These are phyloP conservation scores for Vitis hybrid DNA, from an alignment of 177 flowering plant genomes.

Conservation along the genomic window DNA sequence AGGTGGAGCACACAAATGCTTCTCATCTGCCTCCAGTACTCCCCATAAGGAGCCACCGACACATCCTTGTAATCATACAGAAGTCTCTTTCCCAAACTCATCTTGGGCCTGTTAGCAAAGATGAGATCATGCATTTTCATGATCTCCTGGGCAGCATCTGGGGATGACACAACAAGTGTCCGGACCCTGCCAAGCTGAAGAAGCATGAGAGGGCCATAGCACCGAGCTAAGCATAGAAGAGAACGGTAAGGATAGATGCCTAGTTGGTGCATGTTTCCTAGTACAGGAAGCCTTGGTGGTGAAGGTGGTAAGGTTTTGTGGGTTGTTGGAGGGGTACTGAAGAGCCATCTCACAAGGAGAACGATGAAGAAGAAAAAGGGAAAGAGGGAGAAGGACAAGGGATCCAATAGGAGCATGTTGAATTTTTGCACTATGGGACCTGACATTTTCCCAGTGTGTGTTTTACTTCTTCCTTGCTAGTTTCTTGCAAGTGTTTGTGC, in stretches of 20 bases:
- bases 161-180: constrained; percentile 32
- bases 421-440: too few relatives aligned
- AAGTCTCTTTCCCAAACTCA: neutral
- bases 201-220: constrained; percentile 34
- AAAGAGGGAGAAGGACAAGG: neutral
- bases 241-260: constrained; percentile 27
- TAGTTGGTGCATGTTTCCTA: constrained; percentile 42
- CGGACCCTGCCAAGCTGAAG: constrained; percentile 33
- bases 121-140: constrained; percentile 25
- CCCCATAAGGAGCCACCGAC: constrained; percentile 29
- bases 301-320: constrained; percentile 30
- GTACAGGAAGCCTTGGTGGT: constrained; percentile 35
- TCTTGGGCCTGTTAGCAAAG: constrained; percentile 21
- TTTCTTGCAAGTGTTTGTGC: too few relatives aligned
- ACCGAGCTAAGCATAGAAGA: constrained; percentile 18
- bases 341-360: constrained; percentile 2
- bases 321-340: neutral
- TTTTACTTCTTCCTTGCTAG: too few relatives aligned
- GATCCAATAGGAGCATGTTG: neutral
- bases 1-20: constrained; percentile 21
- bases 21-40: constrained; percentile 15
- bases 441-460: too few relatives aligned
- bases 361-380: constrained; percentile 6
- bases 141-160: constrained; percentile 28
- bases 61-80: constrained; percentile 26